Conservation (phyloP, 306 rosid genomes). For the Rosa persica region DNA sequence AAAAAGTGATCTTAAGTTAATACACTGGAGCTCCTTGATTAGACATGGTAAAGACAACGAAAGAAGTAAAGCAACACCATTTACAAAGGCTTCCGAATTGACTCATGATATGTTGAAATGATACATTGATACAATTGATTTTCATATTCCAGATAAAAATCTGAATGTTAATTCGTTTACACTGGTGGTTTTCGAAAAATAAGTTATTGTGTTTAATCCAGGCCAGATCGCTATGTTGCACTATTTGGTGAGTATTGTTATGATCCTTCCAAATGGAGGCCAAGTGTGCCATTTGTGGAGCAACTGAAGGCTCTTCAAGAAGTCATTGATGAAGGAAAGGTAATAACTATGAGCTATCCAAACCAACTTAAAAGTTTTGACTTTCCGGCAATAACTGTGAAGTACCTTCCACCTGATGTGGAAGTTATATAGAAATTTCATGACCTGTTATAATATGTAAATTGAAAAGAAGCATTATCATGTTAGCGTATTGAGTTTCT, state of each 20-base stretch:
- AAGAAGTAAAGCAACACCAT: neutral
- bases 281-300: constrained; percentile 87
- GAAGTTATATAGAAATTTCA: neutral
- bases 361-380: neutral
- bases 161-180: neutral
- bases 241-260: constrained; percentile 64
- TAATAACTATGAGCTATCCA: constrained; percentile 25
- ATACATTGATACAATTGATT: neutral
- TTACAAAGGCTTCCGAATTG: constrained; percentile 1
- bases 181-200: constrained; percentile 13
- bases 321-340: constrained; percentile 92
- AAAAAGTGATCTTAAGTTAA: neutral
- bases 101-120: neutral
- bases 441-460: neutral
- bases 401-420: neutral
- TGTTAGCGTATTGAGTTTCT: neutral
- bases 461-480: neutral
- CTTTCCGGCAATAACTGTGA: constrained; percentile 7
- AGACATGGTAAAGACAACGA: neutral
- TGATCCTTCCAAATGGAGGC: constrained; percentile 82
- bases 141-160: constrained; percentile 8
- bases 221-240: constrained; percentile 93
- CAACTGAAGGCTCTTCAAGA: constrained; percentile 89
- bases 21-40: neutral
- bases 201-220: constrained; percentile 30